These are phyloP conservation scores for Conticribra guillardii DNA, from an alignment of 108 stramenopile genomes.

Conservation along the genomic window DNA sequence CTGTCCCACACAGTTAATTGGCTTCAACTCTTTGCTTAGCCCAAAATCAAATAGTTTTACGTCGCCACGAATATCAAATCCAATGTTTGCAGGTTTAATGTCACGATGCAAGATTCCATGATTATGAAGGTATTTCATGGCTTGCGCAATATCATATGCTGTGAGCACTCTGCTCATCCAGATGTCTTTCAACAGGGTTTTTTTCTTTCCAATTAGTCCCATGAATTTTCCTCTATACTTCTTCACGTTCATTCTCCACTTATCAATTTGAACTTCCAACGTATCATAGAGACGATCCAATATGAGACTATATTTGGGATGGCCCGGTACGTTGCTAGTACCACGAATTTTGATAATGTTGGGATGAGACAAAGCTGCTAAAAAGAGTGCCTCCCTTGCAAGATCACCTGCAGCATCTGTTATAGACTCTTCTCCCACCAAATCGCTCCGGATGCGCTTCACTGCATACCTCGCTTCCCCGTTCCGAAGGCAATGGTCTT, in stretches of 20 bases:
- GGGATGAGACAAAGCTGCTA: conserved; percentile 51
- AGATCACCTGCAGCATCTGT: conserved; percentile 71
- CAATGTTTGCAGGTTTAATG: conserved; percentile 42
- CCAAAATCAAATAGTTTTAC: conserved; percentile 48
- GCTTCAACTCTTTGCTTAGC: conserved; percentile 43
- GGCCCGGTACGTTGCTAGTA: conserved; percentile 28
- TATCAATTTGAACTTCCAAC: conserved; percentile 60
- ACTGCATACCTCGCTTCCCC: conserved; percentile 77
- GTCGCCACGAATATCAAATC: conserved; percentile 39
- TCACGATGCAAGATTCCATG: conserved; percentile 36
- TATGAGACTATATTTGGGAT: conserved; percentile 59
- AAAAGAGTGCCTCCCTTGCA: conserved; percentile 73
- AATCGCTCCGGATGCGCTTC: conserved; percentile 57
- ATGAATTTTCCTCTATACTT: conserved; percentile 38
- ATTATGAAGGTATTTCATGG: conserved; percentile 69
- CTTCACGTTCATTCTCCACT: conserved; percentile 41
- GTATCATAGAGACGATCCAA: conserved; percentile 81
- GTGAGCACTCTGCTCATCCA: conserved; percentile 59
- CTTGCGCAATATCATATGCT: conserved; percentile 69
- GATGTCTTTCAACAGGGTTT: conserved; percentile 32
- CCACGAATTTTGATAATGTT: conserved; percentile 55
- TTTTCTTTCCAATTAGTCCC: conserved; percentile 40
- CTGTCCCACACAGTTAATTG: conserved; percentile 21
- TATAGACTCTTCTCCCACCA: conserved; percentile 52
- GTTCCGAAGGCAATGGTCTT: conserved; percentile 57